A percentile compares a stretch with the other conserved stretches of the same genome.
phyloP scores from a whole-genome alignment of 2,329 filamentous ascomycete species.

The Aureobasidium sp. region DNA sequence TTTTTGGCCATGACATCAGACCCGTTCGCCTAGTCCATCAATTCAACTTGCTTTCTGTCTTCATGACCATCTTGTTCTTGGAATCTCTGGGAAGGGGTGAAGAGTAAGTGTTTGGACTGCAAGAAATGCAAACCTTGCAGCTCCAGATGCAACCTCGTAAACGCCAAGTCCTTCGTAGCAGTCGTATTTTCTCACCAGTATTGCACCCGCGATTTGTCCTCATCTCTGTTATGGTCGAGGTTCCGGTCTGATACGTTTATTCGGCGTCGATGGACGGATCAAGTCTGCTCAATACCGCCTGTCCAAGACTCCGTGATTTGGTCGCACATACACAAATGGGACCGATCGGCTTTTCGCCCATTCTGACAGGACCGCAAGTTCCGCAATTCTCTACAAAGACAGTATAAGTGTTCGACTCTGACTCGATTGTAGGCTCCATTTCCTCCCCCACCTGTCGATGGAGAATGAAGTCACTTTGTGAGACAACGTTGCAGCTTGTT shows the following conservation, averaged over 20 bases:
- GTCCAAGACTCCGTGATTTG: background rate
- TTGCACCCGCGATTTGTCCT: background rate
- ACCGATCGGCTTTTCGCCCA: background rate
- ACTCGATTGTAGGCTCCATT: background rate
- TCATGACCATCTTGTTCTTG: background rate
- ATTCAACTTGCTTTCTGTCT: background rate
- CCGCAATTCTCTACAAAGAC: background rate
- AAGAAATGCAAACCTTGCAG: background rate
- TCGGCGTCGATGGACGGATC: background rate
- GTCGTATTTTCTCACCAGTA: background rate
- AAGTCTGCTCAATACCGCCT: background rate
- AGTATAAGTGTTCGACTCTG: background rate
- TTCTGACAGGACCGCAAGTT: background rate
- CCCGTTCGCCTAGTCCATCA: background rate
- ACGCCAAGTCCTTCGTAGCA: background rate
- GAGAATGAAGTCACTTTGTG: background rate
- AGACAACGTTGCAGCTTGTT: background rate
- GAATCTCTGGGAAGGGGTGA: too few relatives aligned
- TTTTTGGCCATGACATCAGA: constrained; percentile 7
- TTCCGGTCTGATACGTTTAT: background rate
- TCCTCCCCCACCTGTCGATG: background rate
- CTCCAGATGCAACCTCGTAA: background rate
- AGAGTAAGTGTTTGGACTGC: background rate
- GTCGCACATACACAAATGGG: background rate
- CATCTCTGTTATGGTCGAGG: background rate